Base-by-base conservation (phyloP, 495 filamentous ascomycete genomes). In the Daldinia concentrica region DNA sequence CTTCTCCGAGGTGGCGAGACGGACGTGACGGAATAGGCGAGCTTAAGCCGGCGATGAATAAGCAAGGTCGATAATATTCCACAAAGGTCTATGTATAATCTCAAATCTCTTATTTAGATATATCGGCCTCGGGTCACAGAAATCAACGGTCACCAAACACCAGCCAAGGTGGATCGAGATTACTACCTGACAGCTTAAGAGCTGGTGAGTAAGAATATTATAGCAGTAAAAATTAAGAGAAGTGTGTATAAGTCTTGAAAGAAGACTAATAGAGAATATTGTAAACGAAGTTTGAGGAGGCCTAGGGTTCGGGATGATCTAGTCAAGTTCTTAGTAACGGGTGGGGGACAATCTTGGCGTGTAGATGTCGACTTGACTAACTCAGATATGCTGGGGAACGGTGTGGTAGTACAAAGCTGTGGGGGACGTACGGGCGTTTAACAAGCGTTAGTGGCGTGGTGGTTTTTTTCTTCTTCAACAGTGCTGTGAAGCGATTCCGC, bases 321-420 rank as follows among this genome's bases (percentile, higher is more conserved):
- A 55, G 56, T 72, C 37, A 65, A 61, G 12, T 50, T 45, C 58
- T 45, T 68, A 26, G 50, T 58, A 30, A 73, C 34, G 58, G 45
- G 62, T 69, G 71, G 66, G 66, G 66, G 71, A 62, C 52, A 55
- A 66, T 15, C 41, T 69, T 69, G 58, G 60, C 62, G 62, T 41
- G 58, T 66, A 58, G 66, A 69, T 55, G 66, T 68, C 58, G 51
- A 68, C 48, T 62, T 48, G 66, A 69, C 61, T 62, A 62, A 43
- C 37, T 57, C 36, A 62, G 64, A 68, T 69, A 62, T 43, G 56
- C 59, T 58, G 62, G 58, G 55, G 62, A 69, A 73, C 17, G 41
- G 71, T 73, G 66, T 69, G 71, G 71, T 73, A 59, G 71, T 63
- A 73, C 71, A 73, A 51, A 48, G 52, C 24, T 69, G 71, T 66